Percentiles rank a stretch among this genome's conserved stretches.
Evolutionary conservation across 2,329 filamentous ascomycete species (phyloP).

Genomic region (Fusarium succisae): DNA sequence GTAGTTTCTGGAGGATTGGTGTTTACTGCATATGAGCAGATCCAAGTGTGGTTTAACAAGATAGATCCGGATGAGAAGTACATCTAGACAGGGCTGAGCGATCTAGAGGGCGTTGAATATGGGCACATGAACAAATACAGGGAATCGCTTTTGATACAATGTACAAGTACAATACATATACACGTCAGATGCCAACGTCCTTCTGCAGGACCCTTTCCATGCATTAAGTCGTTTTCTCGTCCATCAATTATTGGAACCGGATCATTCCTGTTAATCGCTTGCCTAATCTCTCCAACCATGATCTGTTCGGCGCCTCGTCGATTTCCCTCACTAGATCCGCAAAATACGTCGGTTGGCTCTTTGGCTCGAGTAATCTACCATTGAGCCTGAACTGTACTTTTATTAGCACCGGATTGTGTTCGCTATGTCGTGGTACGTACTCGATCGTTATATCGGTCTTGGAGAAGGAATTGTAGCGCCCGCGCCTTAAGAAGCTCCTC

Average conservation of each 20-base stretch:
- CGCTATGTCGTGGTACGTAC: conserved; percentile 49
- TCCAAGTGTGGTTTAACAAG: conserved; percentile 78
- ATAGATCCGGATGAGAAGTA: conserved; percentile 87
- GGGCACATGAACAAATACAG: conserved; percentile 4
- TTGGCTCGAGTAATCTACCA: conserved; percentile 64
- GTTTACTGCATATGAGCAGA: conserved; percentile 97
- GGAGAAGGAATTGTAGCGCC: conserved; percentile 66
- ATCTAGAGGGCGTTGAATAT: conserved; percentile 23
- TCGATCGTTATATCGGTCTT: conserved; percentile 66
- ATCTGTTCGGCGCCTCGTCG: conserved; percentile 68
- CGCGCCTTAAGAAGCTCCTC: conserved; percentile 66
- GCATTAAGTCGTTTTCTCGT: conserved; percentile 13
- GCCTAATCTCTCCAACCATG: conserved; percentile 60
- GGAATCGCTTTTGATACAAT: conserved; percentile 41
- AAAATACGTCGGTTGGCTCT: conserved; percentile 73
- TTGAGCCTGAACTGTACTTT: conserved; percentile 50
- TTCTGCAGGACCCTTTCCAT: conserved; percentile 29
- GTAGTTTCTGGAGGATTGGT: conserved; percentile 96
- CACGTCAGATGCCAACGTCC: conserved; percentile 28
- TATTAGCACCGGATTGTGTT: conserved; percentile 11
- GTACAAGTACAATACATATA: conserved; percentile 41
- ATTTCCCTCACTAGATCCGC: conserved; percentile 68
- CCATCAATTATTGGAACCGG: conserved; percentile 58
- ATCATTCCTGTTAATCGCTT: conserved; percentile 69
- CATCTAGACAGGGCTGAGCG: conserved; percentile 61